Base-by-base conservation (phyloP, 83 land plant genomes). In the Isoetes engelmannii region DNA sequence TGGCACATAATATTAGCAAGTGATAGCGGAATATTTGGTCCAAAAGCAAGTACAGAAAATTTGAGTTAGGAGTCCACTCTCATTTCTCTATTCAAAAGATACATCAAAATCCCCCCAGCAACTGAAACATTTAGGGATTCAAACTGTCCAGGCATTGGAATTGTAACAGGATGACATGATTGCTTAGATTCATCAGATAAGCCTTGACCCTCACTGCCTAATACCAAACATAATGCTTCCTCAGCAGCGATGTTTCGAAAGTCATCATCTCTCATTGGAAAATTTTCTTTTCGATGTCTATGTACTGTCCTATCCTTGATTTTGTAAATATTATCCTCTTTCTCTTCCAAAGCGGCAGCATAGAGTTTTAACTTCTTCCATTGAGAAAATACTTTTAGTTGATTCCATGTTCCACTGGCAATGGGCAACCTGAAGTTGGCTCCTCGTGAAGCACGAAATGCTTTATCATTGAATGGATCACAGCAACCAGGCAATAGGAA, bases 401-500 rank as follows among this genome's bases (percentile, higher is more conserved):
- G 86, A 66, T 7, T 48, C 96, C 92, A 94, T 28, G 63, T 68
- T 9, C 96, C 96, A 61, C 75, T 76, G 53, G 85, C 86, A 69
- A 94, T 83, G 4, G 90, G 90, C 42, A 94, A 59, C 76, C 93
- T 87, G 75, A 94, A 94, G 47, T 82, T 79, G 17, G 97, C 88
- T 63, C 98, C 98, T 19, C 92, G 78, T 49, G 89, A 82, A 20
- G 98, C 92, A 63, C 98, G 79, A 9, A 94, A 75, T 20, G 93
- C 92, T 74, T 90, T 94, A 54, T 90, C 97, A 63, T 94, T 94
- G 84, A 94, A 94, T 45, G 98, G 97, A 72, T 94, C 98, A 64
- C 98, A 94, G 64, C 98, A 91, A 13, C 96, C 92, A 65, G 88
- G 84, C 57, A 94, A 81, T 59, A 94, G 71, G 63, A 84, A 94